Evolutionary conservation across 2,329 filamentous ascomycete species (phyloP), one percentile per base, ranked within the genome.

Genomic region (Colletotrichum godetiae): DNA sequence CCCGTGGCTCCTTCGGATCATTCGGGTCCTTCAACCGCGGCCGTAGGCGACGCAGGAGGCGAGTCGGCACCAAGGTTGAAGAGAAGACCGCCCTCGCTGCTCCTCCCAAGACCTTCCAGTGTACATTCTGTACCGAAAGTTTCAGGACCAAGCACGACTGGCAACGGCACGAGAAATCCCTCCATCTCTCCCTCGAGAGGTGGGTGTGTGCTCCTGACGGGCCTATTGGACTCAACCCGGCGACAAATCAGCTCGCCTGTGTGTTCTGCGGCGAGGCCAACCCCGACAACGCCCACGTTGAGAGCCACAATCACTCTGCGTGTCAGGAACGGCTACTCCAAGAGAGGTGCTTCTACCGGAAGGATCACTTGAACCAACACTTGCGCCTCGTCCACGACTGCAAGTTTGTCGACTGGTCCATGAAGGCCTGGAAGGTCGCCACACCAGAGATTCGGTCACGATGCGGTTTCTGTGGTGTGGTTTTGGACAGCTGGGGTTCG

Each of bases 91-190:
- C 79, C 8, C 80, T 88, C 2, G 76, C 77, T 12, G 81, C 82
- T 4, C 88, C 87, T 2, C 82, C 87, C 71, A 90, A 89, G 77
- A 89, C 88, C 2, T 91, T 88, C 80, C 90, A 92, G 80, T 92
- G 91, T 80, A 92, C 91, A 74, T 92, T 92, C 84, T 92, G 91
- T 80, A 92, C 91, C 7, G 90, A 92, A 75, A 91, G 89, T 0
- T 92, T 92, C 81, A 85, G 90, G 76, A 92, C 90, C 4, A 92
- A 92, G 79, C 90, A 92, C 77, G 91, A 92, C 80, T 92, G 91
- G 91, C 90, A 92, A 77, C 85, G 92, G 72, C 92, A 94, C 79
- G 92, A 94, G 78, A 92, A 92, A 76, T 91, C 90, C 63, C 84
- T 91, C 75, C 92, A 89, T 79, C 82, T 89, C 76, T 94, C 89